Base-by-base conservation (phyloP, 495 filamentous ascomycete species). In the Trichoderma asperelloides region DNA sequence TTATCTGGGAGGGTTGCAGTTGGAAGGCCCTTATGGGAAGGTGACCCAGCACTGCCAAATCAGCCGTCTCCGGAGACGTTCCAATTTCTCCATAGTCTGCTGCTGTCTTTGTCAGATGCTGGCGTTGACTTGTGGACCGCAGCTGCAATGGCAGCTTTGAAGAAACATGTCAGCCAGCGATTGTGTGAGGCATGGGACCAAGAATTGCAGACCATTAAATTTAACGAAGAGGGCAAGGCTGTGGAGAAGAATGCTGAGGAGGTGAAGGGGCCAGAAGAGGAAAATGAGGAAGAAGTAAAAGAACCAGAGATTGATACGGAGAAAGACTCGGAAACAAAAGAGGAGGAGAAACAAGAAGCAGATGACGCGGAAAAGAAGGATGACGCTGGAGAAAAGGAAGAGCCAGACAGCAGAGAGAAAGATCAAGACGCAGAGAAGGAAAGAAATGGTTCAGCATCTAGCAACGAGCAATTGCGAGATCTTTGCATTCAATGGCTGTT, bases 71-170 rank as follows among this genome's bases (percentile, higher is more conserved):
- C 91, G 0, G 81, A 82, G 33, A 84, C 87, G 2, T 96, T 97
- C 74, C 84, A 84, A 68, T 89, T 94, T 65, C 73, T 97, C 51
- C 85, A 87, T 37, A 83, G 81, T 40, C 71, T 97, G 28, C 79
- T 84, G 11, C 75, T 77, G 45, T 78, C 81, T 1, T 96, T 98
- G 92, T 82, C 82, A 43, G 77, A 79, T 15, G 78, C 79, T 12
- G 95, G 95, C 0, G 77, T 79, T 40, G 95, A 98, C 71, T 74
- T 98, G 11, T 98, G 95, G 95, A 93, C 88, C 66, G 84, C 86
- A 3, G 83, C 81, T 3, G 90, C 90, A 0, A 84, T 92, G 0
- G 70, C 71, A 11, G 78, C 80, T 2, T 71, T 98, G 57, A 96
- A 94, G 77, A 67, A 68, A 11, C 66, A 75, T 40, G 71, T 91